phyloP scores from a whole-genome alignment of 2,329 filamentous ascomycete genomes.

The Plenodomus lindquistii region DNA sequence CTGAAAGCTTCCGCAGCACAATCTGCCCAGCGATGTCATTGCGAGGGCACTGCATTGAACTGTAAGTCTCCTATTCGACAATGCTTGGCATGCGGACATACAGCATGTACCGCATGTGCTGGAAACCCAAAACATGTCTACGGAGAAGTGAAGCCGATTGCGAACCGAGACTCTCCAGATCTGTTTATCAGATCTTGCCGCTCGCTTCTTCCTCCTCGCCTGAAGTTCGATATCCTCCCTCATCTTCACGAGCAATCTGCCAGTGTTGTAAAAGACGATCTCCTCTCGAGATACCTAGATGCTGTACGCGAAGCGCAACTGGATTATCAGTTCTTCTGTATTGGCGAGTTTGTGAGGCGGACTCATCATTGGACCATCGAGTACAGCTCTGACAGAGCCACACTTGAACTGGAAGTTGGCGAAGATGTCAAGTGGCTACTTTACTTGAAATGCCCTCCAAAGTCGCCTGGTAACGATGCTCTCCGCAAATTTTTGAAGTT shows the following conservation, averaged over 20 bases:
- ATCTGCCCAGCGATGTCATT: slow-evolving; percentile 58
- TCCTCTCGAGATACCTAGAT: slow-evolving; percentile 8
- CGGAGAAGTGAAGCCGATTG: slow-evolving; percentile 1
- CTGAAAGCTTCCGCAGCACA: slow-evolving; percentile 27
- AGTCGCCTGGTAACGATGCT: slow-evolving; percentile 44
- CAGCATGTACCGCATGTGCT: slow-evolving; percentile 58
- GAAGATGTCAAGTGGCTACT: slow-evolving; percentile 50
- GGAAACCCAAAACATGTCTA: slow-evolving; percentile 59
- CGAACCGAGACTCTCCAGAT: slow-evolving; percentile 43
- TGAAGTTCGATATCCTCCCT: slow-evolving; percentile 25
- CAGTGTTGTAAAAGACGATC: background rate
- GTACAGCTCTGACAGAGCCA: slow-evolving; percentile 47
- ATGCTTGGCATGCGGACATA: slow-evolving; percentile 59
- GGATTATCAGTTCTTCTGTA: slow-evolving; percentile 12
- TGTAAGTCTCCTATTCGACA: slow-evolving; percentile 47
- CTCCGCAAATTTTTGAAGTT: slow-evolving; percentile 47
- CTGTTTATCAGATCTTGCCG: slow-evolving; percentile 52
- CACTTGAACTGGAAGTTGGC: slow-evolving; percentile 49
- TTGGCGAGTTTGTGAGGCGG: slow-evolving; percentile 21
- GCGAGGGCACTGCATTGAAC: slow-evolving; percentile 55
- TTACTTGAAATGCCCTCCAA: slow-evolving; percentile 47
- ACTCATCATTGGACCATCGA: slow-evolving; percentile 48
- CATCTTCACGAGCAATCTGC: slow-evolving; percentile 1
- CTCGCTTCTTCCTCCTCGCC: slow-evolving; percentile 20
- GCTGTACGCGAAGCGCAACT: slow-evolving; percentile 14